Percentiles rank a stretch among this genome's conserved stretches.
Evolutionary conservation across 2,329 filamentous ascomycete species (phyloP).

Genomic region (Trichoderma sp.): DNA sequence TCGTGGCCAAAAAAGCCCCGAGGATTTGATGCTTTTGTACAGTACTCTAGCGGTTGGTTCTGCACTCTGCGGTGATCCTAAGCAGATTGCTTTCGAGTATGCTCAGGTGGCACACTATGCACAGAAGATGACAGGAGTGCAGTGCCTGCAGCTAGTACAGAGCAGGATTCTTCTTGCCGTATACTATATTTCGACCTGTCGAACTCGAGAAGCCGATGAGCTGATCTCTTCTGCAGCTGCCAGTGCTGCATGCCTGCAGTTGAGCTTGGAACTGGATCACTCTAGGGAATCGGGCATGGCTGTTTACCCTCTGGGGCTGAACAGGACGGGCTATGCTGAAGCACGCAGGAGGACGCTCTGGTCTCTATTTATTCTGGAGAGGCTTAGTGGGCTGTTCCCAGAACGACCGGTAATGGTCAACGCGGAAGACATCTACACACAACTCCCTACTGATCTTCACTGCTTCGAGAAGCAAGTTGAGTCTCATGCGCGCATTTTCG

Average conservation of each 20-base stretch:
- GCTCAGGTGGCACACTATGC: constrained; percentile 60
- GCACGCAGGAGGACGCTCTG: constrained; percentile 71
- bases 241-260: constrained; percentile 58
- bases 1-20: constrained; percentile 41
- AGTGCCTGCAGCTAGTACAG: constrained; percentile 64
- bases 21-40: constrained; percentile 50
- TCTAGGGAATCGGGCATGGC: constrained; percentile 42
- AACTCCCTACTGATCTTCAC: constrained; percentile 62
- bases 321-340: constrained; percentile 60
- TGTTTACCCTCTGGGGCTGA: constrained; percentile 59
- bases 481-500: constrained; percentile 61
- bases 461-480: constrained; percentile 63
- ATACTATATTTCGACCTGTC: constrained; percentile 64
- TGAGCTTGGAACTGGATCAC: constrained; percentile 62
- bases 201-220: constrained; percentile 63
- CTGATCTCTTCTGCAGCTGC: constrained; percentile 63
- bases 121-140: constrained; percentile 34
- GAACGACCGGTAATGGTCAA: constrained; percentile 58
- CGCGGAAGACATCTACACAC: constrained; percentile 65
- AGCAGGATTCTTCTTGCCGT: constrained; percentile 66
- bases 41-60: constrained; percentile 45
- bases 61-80: constrained; percentile 41
- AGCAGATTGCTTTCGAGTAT: constrained; percentile 42
- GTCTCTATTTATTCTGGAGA: constrained; percentile 70
- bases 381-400: constrained; percentile 61